Percentiles rank a stretch among this genome's conserved stretches.
Evolutionary conservation across 2,329 filamentous ascomycete genomes (phyloP).

Genomic region (Sporothrix schenckii): DNA sequence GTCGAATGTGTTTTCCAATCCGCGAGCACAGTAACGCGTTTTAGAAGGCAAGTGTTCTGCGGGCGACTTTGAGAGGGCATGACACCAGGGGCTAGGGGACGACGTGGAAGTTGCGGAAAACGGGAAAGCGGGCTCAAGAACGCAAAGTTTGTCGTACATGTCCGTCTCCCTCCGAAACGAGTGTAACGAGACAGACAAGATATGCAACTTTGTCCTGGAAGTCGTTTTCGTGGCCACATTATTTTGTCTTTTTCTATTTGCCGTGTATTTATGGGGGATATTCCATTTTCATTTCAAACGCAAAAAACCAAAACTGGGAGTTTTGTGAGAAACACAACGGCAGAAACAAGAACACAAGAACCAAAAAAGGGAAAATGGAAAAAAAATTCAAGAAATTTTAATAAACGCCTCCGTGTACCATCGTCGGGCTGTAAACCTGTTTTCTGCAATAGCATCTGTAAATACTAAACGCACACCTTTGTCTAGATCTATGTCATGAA

Average conservation of each 20-base stretch:
- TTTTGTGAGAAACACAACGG: conserved; percentile 30
- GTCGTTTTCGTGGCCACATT: conserved; percentile 28
- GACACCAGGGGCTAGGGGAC: neutral
- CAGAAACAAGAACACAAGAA: conserved; percentile 25
- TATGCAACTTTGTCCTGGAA: neutral
- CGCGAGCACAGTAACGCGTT: neutral
- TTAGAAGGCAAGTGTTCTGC: neutral
- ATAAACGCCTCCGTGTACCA: neutral
- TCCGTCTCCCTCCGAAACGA: neutral
- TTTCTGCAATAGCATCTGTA: neutral
- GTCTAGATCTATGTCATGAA: neutral
- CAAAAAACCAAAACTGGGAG: conserved; percentile 32
- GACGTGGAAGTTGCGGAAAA: conserved; percentile 18
- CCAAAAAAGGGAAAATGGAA: conserved; percentile 28
- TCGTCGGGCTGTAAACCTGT: neutral
- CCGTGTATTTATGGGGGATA: conserved; percentile 46
- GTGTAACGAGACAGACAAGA: neutral
- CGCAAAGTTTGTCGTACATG: neutral
- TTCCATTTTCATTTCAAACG: conserved; percentile 36
- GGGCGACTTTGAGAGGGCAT: neutral
- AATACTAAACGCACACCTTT: neutral
- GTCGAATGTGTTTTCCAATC: neutral
- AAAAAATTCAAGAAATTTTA: conserved; percentile 21
- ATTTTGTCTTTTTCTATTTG: conserved; percentile 27
- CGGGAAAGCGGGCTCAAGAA: conserved; percentile 3